Evolutionary conservation across 73 alveolate genomes (phyloP).

Genomic region (Tetrahymena thermophila): DNA sequence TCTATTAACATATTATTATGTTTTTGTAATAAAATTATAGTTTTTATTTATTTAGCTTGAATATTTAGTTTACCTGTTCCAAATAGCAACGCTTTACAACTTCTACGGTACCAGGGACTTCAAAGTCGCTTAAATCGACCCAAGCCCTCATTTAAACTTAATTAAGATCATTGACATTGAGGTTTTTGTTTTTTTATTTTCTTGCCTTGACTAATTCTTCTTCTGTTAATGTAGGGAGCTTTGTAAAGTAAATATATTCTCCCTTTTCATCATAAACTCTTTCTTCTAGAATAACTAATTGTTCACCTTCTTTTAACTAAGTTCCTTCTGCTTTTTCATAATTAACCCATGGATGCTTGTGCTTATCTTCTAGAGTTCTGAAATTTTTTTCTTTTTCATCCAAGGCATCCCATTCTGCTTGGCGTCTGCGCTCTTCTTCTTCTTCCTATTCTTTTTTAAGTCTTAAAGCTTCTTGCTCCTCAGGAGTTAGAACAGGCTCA

Average conservation of each 20-base stretch:
- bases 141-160: slow-evolving; percentile 56
- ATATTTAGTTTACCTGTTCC: not conserved
- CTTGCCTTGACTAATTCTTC: slow-evolving; percentile 37
- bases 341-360: slow-evolving; percentile 64
- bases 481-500: slow-evolving; percentile 54
- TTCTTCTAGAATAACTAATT: slow-evolving; percentile 62
- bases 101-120: slow-evolving; percentile 76
- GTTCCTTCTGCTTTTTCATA: slow-evolving; percentile 53
- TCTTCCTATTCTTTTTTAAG: slow-evolving; percentile 57
- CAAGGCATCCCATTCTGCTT: slow-evolving; percentile 74
- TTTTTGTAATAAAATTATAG: not conserved
- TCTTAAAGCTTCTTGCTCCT: slow-evolving; percentile 53
- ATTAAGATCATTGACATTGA: slow-evolving; percentile 30
- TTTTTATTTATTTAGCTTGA: not conserved
- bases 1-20: not conserved
- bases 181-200: slow-evolving; percentile 26
- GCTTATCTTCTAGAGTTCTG: slow-evolving; percentile 57
- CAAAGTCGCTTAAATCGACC: slow-evolving; percentile 73
- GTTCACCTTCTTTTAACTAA: slow-evolving; percentile 58
- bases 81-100: slow-evolving; percentile 42
- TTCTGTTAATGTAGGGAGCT: slow-evolving; percentile 32
- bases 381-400: slow-evolving; percentile 60
- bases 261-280: slow-evolving; percentile 50
- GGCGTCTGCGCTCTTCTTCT: slow-evolving; percentile 54
- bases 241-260: slow-evolving; percentile 24